These are phyloP conservation scores for Metahyphopichia silvanorum DNA, from an alignment of 805 yeast genomes.

Conservation along the genomic window DNA sequence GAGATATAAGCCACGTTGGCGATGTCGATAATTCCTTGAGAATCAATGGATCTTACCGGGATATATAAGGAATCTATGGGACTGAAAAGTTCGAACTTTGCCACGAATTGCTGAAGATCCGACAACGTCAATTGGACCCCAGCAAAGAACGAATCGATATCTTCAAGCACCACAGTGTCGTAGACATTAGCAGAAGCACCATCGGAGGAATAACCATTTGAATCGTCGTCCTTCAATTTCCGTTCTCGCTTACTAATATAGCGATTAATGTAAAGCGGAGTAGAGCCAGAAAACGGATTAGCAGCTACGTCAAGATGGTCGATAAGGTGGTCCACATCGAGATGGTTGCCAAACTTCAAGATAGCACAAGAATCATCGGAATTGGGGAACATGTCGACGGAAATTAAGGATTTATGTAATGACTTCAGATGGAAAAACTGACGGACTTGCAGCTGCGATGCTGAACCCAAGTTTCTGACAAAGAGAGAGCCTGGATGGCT, in stretches of 20 bases:
- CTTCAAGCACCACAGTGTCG: conserved; percentile 32
- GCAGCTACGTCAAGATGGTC: conserved; percentile 11
- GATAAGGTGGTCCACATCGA: conserved; percentile 29
- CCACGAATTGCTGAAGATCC: conserved; percentile 31
- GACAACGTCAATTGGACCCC: conserved; percentile 43
- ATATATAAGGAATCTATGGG: conserved; percentile 50
- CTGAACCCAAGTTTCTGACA: conserved; percentile 46
- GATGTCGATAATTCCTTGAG: conserved; percentile 13
- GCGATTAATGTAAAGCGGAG: conserved; percentile 52
- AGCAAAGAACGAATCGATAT: conserved; percentile 53
- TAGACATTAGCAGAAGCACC: conserved; percentile 12
- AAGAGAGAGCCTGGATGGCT: conserved; percentile 60
- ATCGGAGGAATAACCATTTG: neutral
- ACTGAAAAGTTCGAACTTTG: conserved; percentile 45
- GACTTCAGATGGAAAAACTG: conserved; percentile 16
- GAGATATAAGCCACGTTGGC: conserved; percentile 55
- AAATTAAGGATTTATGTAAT: conserved; percentile 14
- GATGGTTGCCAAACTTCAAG: conserved; percentile 28
- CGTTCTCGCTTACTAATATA: conserved; percentile 67
- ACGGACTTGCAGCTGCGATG: conserved; percentile 32
- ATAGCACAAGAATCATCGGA: conserved; percentile 22
- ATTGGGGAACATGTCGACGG: conserved; percentile 12
- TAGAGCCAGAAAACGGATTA: conserved; percentile 18
- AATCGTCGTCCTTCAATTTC: conserved; percentile 32
- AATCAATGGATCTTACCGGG: conserved; percentile 37